Evolutionary conservation across 2,329 filamentous ascomycete species (phyloP), one percentile per base, ranked within the genome.

Genomic region (Monascus ruber): DNA sequence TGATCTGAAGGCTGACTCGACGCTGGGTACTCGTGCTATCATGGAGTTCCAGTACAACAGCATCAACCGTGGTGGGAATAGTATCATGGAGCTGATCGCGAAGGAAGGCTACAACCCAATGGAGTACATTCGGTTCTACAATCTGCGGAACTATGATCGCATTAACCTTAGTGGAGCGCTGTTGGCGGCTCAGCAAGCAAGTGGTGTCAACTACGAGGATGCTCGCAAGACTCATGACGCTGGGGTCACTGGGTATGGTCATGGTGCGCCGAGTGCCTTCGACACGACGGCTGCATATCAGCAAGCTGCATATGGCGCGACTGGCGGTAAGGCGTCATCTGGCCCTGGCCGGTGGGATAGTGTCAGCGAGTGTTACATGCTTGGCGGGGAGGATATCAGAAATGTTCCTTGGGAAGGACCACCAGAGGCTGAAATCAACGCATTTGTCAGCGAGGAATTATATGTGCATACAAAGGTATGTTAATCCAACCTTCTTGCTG

Each of bases 21-120:
- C 87, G 0, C 77, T 79, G 1, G 89, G 89, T 7, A 96, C 89
- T 0, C 69, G 86, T 35, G 89, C 88, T 7, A 98, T 96, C 53
- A 96, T 98, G 86, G 88, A 96, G 58, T 96, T 94, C 59, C 91
- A 96, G 59, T 98, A 91, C 70, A 94, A 93, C 64, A 94, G 86
- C 0, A 94, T 98, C 51, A 88, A 84, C 58, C 81, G 91, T 33
- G 91, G 91, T 9, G 83, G 91, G 44, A 74, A 95, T 58, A 94
- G 86, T 24, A 96, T 98, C 39, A 93, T 84, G 56, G 86, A 79
- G 39, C 76, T 83, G 53, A 78, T 95, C 42, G 73, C 73, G 43
- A 77, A 76, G 17, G 72, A 84, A 48, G 88, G 85, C 1, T 78
- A 88, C 5, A 82, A 95, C 51, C 87, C 88, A 0, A 74, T 63